These are phyloP conservation scores for Cladochytrium tenue DNA, from an alignment of 371 early-diverging fungal species.

Conservation along the genomic window DNA sequence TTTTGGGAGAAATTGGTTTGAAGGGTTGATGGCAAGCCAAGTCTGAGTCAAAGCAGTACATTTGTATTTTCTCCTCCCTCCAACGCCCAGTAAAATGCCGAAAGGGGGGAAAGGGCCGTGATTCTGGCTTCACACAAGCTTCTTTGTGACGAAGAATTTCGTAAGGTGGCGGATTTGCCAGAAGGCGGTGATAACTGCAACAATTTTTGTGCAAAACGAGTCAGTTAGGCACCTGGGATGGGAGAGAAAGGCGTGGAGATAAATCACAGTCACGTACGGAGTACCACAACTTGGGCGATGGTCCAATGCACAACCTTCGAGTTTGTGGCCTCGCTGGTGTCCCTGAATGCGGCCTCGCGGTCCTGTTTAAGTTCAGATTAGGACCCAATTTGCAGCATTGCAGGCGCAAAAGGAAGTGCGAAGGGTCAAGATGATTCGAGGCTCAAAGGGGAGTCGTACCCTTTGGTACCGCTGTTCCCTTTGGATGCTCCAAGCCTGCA, in stretches of 20 bases:
- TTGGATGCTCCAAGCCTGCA: conserved; percentile 78
- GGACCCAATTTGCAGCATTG: not conserved
- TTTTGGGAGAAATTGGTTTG: no score
- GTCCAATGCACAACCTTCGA: conserved; percentile 87
- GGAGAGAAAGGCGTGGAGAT: not conserved
- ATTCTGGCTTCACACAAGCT: conserved; percentile 91
- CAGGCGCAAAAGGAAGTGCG: no score
- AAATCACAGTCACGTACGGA: conserved; percentile 33
- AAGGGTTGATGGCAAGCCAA: no score
- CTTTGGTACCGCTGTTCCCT: conserved; percentile 88
- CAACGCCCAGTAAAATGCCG: no score
- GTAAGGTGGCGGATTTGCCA: conserved; percentile 93
- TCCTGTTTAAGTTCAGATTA: conserved; percentile 51
- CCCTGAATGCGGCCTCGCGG: conserved; percentile 86
- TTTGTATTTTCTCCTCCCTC: no score
- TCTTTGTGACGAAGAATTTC: conserved; percentile 91
- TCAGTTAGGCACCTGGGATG: no score
- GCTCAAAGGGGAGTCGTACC: conserved; percentile 52
- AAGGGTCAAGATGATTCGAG: not conserved
- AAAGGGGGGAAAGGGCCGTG: no score
- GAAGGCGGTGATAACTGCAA: conserved; percentile 65
- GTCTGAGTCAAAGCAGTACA: no score
- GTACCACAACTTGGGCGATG: conserved; percentile 75
- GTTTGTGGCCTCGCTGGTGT: conserved; percentile 80
- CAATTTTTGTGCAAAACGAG: no score